These are phyloP conservation scores for Lodderomyces margitis DNA, from an alignment of 1,139 yeast genomes.

Conservation along the genomic window DNA sequence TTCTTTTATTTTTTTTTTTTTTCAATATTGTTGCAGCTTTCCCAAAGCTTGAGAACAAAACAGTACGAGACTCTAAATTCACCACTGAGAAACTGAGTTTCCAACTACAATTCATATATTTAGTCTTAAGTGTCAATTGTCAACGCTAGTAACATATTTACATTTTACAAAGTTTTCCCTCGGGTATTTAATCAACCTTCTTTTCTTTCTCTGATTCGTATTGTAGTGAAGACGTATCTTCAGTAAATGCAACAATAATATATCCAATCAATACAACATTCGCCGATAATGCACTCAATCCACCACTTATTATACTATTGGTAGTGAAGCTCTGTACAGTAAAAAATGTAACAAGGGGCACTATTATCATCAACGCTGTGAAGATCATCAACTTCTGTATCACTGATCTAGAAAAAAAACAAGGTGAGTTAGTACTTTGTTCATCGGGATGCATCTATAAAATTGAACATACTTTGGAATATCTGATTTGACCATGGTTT, in stretches of 20 bases:
- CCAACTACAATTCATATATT: neutral
- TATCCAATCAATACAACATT: slow-evolving; percentile 84
- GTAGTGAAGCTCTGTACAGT: slow-evolving; percentile 51
- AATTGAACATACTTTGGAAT: slow-evolving; percentile 65
- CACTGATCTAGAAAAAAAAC: slow-evolving; percentile 44
- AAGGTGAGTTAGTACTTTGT: neutral
- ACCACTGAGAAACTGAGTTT: neutral
- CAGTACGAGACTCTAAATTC: no score
- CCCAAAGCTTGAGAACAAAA: no score
- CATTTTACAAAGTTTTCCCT: neutral
- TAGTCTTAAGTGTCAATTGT: no score
- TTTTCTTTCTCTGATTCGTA: slow-evolving; percentile 1
- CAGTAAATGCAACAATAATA: slow-evolving; percentile 82
- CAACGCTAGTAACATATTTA: neutral
- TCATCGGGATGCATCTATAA: no score
- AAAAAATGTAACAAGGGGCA: slow-evolving; percentile 78
- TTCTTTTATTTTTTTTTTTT: no score
- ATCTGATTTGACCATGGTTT: slow-evolving; percentile 39
- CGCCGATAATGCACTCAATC: slow-evolving; percentile 84
- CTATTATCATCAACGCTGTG: slow-evolving; percentile 83
- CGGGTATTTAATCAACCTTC: neutral
- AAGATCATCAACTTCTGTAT: slow-evolving; percentile 75
- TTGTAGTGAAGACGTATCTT: slow-evolving; percentile 47
- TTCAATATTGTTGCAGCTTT: no score
- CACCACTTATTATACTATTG: slow-evolving; percentile 80